Evolutionary conservation across 805 yeast species (phyloP), one percentile per base, ranked within the genome.

Genomic region (Kodamaea leandrae): DNA sequence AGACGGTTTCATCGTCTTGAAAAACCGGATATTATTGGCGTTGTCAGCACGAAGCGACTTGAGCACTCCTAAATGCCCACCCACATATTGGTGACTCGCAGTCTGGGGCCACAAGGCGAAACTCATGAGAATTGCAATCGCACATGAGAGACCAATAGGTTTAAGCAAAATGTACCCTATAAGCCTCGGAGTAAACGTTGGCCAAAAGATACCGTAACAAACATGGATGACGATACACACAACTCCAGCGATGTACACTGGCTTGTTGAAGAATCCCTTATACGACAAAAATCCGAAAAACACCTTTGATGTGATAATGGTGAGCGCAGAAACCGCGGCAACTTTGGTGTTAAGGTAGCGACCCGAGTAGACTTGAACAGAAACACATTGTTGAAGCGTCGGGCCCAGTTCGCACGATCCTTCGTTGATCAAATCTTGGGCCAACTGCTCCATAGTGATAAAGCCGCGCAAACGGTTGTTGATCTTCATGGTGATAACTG

Each of bases 51-150:
- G 36, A 7, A 59, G 39, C 2, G 41, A 43, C 21, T 41, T 41
- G 30, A 60, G 43, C 2, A 48, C 42, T 6, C 41, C 47, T 2
- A 41, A 30, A n/a, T 48, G 36, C 7, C 54, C 58, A n/a, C 42
- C 41, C 30, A 54, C 50, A 39, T 51, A 58, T 14, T 44, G 45
- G 35, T 15, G 51, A 34, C 47, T 53, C 4, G 68, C 48, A 3
- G 68, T 58, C 13, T 49, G 47, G 1, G 70, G 70, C 44, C 54
- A 63, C 2, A 63, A 43, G 7, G 63, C 19, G 2, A 51, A 26
- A 2, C 58, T 20, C 2, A 41, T 38, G 2, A 55, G 27, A 7
- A 59, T 42, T 21, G 51, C 53, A 26, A 58, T 28, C 10, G 57
- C 58, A 24, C 53, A 48, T 2, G 60, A 47, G 4, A 61, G 13